Percentiles rank a stretch among this genome's conserved stretches.
These are phyloP conservation scores for Erythrobasidium hasegawianum DNA, from an alignment of 1,284 basidiomycete genomes.

Conservation along the genomic window DNA sequence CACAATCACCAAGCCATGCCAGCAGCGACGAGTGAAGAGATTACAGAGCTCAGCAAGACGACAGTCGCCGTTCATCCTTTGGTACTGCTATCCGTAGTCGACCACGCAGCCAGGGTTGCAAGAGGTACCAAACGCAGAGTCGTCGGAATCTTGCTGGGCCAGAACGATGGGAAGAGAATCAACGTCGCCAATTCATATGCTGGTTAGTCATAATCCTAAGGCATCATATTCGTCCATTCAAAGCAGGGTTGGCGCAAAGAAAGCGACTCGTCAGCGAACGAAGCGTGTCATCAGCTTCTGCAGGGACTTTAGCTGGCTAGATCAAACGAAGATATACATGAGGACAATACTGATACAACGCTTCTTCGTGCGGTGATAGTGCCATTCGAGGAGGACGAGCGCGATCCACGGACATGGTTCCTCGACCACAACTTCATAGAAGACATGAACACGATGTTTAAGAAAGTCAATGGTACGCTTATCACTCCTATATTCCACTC, in stretches of 20 bases:
- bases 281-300: background rate
- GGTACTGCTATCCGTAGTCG: constrained; percentile 85
- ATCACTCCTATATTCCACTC: background rate
- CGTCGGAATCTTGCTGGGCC: constrained; percentile 86
- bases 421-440: constrained; percentile 98
- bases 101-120: constrained; percentile 80
- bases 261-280: constrained; percentile 31
- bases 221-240: background rate
- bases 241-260: background rate
- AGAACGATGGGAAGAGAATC: constrained; percentile 77
- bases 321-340: background rate
- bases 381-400: constrained; percentile 97
- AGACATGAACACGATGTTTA: constrained; percentile 99
- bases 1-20: constrained; percentile 5
- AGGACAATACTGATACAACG: background rate
- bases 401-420: constrained; percentile 97
- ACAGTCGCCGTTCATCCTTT: constrained; percentile 63
- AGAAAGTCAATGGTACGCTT: constrained; percentile 85
- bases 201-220: constrained; percentile 35
- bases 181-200: constrained; percentile 87
- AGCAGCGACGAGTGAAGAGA: constrained; percentile 33
- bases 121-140: constrained; percentile 71
- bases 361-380: constrained; percentile 57
- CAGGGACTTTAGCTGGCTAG: background rate
- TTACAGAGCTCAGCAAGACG: constrained; percentile 20